Conservation (phyloP, 2,329 filamentous ascomycete species). For the Pestalotiopsis sp. region DNA sequence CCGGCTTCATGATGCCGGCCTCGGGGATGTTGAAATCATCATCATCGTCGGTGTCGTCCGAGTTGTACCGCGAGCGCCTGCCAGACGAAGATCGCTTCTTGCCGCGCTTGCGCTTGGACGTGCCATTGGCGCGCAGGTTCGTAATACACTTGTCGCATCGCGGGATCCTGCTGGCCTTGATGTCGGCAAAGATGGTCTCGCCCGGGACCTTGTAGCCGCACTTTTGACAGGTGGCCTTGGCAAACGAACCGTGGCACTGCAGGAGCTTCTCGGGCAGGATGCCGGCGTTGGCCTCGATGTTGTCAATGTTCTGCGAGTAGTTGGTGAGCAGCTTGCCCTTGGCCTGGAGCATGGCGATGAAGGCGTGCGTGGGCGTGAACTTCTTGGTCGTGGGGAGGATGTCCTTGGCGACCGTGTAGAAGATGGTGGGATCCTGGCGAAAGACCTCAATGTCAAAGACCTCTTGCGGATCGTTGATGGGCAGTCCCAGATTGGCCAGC, state of each 20-base stretch:
- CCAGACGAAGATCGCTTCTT: constrained; percentile 37
- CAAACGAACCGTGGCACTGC: constrained; percentile 96
- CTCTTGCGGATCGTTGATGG: constrained; percentile 80
- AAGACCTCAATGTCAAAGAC: constrained; percentile 93
- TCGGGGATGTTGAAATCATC: constrained; percentile 66
- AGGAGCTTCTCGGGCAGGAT: constrained; percentile 81
- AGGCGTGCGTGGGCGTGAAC: constrained; percentile 90
- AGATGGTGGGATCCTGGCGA: constrained; percentile 81
- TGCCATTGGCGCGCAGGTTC: constrained; percentile 49
- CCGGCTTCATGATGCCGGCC: constrained; percentile 89
- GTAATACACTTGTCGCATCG: constrained; percentile 73
- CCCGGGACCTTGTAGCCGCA: constrained; percentile 77
- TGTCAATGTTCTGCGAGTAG: constrained; percentile 99
- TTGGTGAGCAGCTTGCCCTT: constrained; percentile 91
- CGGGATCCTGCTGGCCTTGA: constrained; percentile 76
- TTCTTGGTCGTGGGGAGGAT: constrained; percentile 79
- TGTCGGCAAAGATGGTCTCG: constrained; percentile 77
- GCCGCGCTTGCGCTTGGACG: constrained; percentile 59
- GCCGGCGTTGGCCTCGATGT: constrained; percentile 86
- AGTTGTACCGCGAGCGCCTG: constrained; percentile 44
- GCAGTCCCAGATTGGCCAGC: constrained; percentile 73
- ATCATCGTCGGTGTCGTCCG: constrained; percentile 52
- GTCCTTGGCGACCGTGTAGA: constrained; percentile 89
- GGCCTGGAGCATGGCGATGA: constrained; percentile 86
- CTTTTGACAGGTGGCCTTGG: constrained; percentile 84